Conservation (phyloP, 345 rosid genomes). For the Atalantia buxifolia region DNA sequence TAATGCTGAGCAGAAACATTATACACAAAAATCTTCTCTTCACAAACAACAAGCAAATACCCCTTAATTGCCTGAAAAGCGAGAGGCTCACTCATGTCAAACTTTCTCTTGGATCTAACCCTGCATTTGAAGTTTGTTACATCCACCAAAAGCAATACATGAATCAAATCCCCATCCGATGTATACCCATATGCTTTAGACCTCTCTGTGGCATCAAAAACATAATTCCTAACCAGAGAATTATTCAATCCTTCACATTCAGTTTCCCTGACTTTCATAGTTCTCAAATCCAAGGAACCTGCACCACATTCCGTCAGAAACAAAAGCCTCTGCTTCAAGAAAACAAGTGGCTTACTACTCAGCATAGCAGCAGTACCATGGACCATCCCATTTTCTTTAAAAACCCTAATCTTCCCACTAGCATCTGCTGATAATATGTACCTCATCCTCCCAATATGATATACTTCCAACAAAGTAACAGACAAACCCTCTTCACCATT, state of each 20-base stretch:
- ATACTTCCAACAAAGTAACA: slow-evolving; percentile 69
- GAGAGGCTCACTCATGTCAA: slow-evolving; percentile 62
- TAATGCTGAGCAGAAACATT: slow-evolving; percentile 87
- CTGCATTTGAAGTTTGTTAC: slow-evolving; percentile 86
- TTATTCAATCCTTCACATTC: slow-evolving; percentile 85
- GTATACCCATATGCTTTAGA: slow-evolving; percentile 96
- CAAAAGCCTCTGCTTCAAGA: slow-evolving; percentile 89
- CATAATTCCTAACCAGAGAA: slow-evolving; percentile 58
- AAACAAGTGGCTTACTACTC: slow-evolving; percentile 61
- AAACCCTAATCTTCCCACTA: slow-evolving; percentile 62
- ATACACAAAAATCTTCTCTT: slow-evolving; percentile 64
- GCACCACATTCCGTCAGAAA: slow-evolving; percentile 90
- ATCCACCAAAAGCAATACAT: slow-evolving; percentile 75
- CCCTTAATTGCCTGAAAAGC: slow-evolving; percentile 83
- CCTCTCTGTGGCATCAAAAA: slow-evolving; percentile 74
- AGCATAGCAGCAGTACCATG: slow-evolving; percentile 64
- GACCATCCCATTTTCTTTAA: slow-evolving; percentile 62
- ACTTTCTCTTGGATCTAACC: slow-evolving; percentile 77
- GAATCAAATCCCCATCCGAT: slow-evolving; percentile 76
- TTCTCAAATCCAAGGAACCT: slow-evolving; percentile 88
- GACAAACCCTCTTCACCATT: slow-evolving; percentile 39
- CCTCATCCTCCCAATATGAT: slow-evolving; percentile 79
- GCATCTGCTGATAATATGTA: slow-evolving; percentile 65
- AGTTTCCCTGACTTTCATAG: slow-evolving; percentile 79
- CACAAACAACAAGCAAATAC: slow-evolving; percentile 60